These are phyloP conservation scores for Trichophyton benhamiae DNA, from an alignment of 2,329 filamentous ascomycete species.

Conservation along the genomic window DNA sequence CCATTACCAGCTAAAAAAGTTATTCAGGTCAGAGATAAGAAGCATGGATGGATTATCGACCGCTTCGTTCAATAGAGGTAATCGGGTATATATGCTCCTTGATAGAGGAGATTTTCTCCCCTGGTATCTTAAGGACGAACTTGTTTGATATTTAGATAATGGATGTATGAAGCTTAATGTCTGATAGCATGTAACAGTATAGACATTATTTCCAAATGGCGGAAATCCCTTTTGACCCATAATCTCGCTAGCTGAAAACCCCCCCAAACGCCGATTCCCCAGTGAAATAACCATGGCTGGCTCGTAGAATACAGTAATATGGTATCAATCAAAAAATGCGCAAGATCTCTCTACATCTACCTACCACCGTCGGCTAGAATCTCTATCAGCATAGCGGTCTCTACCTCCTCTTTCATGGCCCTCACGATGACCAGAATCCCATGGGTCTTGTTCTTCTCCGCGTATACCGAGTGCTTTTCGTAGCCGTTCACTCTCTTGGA, in stretches of 20 bases:
- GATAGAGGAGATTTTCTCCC: neutral
- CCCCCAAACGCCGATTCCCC: neutral
- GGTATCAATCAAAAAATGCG: neutral
- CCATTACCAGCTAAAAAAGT: constrained; percentile 76
- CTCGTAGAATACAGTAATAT: neutral
- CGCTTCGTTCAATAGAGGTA: constrained; percentile 29
- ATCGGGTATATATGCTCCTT: neutral
- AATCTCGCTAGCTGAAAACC: neutral
- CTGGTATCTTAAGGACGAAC: too few species aligned
- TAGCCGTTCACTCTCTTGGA: constrained; percentile 83
- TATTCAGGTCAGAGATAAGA: constrained; percentile 59
- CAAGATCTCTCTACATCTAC: neutral
- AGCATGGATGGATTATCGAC: constrained; percentile 63
- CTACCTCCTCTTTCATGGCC: constrained; percentile 2
- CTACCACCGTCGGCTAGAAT: neutral
- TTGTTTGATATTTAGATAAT: neutral
- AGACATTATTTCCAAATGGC: neutral
- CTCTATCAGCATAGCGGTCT: neutral
- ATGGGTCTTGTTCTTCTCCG: constrained; percentile 20
- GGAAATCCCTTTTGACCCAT: neutral
- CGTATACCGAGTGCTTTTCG: constrained; percentile 77
- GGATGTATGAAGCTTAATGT: neutral
- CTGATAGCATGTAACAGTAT: neutral
- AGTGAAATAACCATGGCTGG: neutral
- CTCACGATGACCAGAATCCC: neutral